Evolutionary conservation across 1,284 basidiomycete genomes (phyloP).

Genomic region (Spongiforma sp.): DNA sequence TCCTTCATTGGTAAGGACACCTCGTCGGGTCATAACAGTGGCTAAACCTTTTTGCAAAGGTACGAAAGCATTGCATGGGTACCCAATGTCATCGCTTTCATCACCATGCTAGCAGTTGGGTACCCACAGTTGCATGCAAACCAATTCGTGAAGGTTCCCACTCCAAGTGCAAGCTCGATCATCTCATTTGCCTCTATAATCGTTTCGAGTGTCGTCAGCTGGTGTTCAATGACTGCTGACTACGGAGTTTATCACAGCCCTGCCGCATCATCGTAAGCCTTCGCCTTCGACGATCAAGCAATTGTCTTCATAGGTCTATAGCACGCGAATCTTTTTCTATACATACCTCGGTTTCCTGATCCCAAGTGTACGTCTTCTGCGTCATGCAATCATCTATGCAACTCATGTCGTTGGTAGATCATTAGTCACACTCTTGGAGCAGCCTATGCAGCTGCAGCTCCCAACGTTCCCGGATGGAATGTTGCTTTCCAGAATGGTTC

Average conservation of each 20-base stretch:
- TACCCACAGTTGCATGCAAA: no score
- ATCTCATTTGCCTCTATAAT: constrained; percentile 71
- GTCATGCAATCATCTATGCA: no score
- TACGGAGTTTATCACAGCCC: constrained; percentile 73
- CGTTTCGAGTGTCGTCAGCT: constrained; percentile 79
- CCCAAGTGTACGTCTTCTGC: constrained; percentile 58
- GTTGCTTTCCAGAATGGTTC: constrained; percentile 59
- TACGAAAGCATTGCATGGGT: constrained; percentile 82
- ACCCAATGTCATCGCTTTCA: constrained; percentile 77
- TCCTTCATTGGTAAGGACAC: no score
- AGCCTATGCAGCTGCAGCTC: constrained; percentile 62
- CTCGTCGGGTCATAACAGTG: no score
- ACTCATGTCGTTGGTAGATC: no score
- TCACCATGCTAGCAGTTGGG: constrained; percentile 80
- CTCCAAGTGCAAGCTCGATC: constrained; percentile 55
- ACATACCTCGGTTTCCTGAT: constrained; percentile 78
- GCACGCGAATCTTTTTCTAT: constrained; percentile 65
- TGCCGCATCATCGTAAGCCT: constrained; percentile 60
- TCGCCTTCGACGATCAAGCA: no score
- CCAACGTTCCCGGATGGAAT: constrained; percentile 72
- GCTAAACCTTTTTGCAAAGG: no score
- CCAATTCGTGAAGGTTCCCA: no score
- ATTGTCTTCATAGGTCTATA: no score
- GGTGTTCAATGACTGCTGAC: constrained; percentile 69
- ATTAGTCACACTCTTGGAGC: constrained; percentile 80